Conservation (phyloP, 331 rosid species). For the Prunus yedoensis region DNA sequence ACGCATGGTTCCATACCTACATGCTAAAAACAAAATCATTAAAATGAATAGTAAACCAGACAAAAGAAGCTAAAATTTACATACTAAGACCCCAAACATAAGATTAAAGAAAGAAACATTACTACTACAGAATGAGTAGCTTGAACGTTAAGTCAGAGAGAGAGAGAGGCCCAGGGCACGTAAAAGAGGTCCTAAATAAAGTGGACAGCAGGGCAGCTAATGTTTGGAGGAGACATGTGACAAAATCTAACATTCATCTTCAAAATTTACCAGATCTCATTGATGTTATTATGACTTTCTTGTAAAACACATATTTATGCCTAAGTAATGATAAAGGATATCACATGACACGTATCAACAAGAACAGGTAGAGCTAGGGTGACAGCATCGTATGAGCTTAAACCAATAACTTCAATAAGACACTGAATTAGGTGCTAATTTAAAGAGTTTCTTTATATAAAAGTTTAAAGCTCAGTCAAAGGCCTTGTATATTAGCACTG, state of each 20-base stretch:
- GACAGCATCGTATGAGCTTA: neutral
- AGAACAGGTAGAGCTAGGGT: neutral
- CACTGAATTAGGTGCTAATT: neutral
- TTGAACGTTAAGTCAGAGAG: neutral
- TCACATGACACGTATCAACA: neutral
- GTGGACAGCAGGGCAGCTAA: neutral
- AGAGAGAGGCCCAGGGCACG: neutral
- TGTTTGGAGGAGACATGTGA: neutral
- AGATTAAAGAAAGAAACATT: neutral
- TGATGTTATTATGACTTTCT: neutral
- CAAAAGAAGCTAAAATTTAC: neutral
- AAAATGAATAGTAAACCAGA: slow-evolving; percentile 29
- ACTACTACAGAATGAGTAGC: neutral
- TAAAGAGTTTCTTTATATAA: neutral
- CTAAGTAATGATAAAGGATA: neutral
- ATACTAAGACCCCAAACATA: neutral
- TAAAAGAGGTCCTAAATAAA: neutral
- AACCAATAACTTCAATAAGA: neutral
- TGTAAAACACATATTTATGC: neutral
- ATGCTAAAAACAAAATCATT: slow-evolving; percentile 43
- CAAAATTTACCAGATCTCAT: neutral
- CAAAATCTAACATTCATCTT: neutral
- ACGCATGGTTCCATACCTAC: slow-evolving; percentile 99
- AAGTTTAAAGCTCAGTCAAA: neutral
- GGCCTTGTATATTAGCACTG: neutral